These are phyloP conservation scores for Fusarium armeniacum DNA, from an alignment of 2,329 filamentous ascomycete genomes.

Conservation along the genomic window DNA sequence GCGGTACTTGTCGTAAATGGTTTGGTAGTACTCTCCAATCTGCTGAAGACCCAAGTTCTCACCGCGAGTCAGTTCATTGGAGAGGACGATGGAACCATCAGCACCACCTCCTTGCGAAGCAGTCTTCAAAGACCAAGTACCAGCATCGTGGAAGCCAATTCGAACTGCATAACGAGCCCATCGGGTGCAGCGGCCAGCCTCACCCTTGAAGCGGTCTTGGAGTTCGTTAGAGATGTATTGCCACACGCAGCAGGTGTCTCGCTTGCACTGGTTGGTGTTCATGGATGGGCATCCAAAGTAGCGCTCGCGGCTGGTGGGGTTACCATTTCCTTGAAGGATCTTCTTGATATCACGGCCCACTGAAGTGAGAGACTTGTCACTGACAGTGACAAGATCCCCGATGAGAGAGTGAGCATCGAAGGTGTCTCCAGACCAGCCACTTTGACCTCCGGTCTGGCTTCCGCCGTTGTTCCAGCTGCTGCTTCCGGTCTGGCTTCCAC, in stretches of 20 bases:
- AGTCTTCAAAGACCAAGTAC: slow-evolving; percentile 58
- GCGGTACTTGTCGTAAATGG: slow-evolving; percentile 59
- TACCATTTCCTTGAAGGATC: slow-evolving; percentile 54
- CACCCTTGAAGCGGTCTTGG: slow-evolving; percentile 54
- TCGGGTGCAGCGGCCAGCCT: slow-evolving; percentile 59
- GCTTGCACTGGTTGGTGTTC: slow-evolving; percentile 49
- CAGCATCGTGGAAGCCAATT: slow-evolving; percentile 65
- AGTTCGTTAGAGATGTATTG: slow-evolving; percentile 60
- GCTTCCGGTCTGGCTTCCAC: neutral
- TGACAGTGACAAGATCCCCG: slow-evolving; percentile 57
- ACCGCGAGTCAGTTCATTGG: slow-evolving; percentile 54
- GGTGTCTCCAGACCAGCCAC: slow-evolving; percentile 29
- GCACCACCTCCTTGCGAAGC: slow-evolving; percentile 59
- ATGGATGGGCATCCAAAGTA: slow-evolving; percentile 47
- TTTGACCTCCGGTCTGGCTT: slow-evolving; percentile 2
- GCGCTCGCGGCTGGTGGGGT: slow-evolving; percentile 47
- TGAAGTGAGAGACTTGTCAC: slow-evolving; percentile 51
- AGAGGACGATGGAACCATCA: slow-evolving; percentile 61
- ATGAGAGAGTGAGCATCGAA: slow-evolving; percentile 51
- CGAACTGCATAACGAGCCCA: slow-evolving; percentile 61
- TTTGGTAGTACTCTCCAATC: slow-evolving; percentile 58
- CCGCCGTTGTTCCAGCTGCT: neutral
- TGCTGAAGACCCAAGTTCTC: slow-evolving; percentile 65
- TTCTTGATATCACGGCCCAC: slow-evolving; percentile 57
- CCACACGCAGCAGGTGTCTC: slow-evolving; percentile 63